Conservation (phyloP, 2,329 filamentous ascomycete species). For the Aspergillus sp. region DNA sequence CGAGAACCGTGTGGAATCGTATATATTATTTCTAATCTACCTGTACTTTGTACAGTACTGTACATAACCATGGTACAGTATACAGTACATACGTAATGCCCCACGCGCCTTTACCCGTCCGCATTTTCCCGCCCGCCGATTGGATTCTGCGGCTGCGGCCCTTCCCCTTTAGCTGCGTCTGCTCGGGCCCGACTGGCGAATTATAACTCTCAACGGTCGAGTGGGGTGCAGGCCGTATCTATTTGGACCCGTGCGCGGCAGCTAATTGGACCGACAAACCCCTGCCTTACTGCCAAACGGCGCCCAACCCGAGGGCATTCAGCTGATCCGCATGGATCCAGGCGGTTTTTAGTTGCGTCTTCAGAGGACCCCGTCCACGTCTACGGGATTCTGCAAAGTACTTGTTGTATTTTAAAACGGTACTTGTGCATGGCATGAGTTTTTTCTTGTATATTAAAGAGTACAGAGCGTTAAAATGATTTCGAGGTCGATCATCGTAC, state of each 20-base stretch:
- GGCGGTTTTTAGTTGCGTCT: conserved; percentile 19
- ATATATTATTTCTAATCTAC: no score
- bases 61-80: no score
- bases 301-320: conserved; percentile 18
- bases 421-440: no score
- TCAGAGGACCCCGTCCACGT: conserved; percentile 28
- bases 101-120: conserved; percentile 21
- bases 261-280: neutral
- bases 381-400: conserved; percentile 25
- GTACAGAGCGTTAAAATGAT: no score
- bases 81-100: no score
- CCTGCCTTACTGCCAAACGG: conserved; percentile 10
- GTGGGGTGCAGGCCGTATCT: no score
- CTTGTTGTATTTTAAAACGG: no score
- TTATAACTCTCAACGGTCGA: neutral
- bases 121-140: neutral
- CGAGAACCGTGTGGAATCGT: no score
- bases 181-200: neutral
- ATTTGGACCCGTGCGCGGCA: neutral
- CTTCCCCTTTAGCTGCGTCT: neutral
- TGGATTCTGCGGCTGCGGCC: neutral
- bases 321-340: conserved; percentile 27
- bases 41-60: no score
- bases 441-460: no score
- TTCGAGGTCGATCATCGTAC: no score